Evolutionary conservation across 2,329 filamentous ascomycete species (phyloP), one percentile per base, ranked within the genome.

Genomic region (Ophiostoma perfectum): DNA sequence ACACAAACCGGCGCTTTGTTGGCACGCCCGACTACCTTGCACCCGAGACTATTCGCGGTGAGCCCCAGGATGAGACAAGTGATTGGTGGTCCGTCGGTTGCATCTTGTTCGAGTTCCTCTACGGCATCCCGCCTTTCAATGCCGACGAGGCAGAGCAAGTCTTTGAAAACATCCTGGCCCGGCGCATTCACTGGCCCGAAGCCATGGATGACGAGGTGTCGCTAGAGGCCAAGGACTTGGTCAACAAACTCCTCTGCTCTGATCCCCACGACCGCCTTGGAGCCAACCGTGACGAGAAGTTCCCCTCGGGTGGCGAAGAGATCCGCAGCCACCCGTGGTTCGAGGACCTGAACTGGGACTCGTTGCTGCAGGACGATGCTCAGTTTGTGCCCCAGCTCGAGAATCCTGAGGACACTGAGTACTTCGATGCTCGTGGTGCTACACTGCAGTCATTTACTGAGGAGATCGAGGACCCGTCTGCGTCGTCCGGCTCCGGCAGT

Each of bases 31-130:
- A 99, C 77, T 99, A 99, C 76, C 85, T 99, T 14, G 95, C 95
- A 0, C 95, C 95, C 0, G 96, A 99, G 77, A 99, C 96, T 0
- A 96, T 99, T 75, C 93, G 92, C 72, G 95, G 96, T 65, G 88
- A 93, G 72, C 93, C 94, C 1, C 95, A 99, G 78, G 95, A 99
- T 75, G 94, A 98, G 78, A 95, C 94, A 73, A 98, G 95, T 76
- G 95, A 99, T 87, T 99, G 95, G 95, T 99, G 95, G 95, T 98
- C 95, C 36, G 84, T 99, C n/a, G 95, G 95, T 0, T 99, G 96
- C 77, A 98, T 99, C 73, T 81, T 98, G 78, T 99, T 97, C 74
- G 95, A 99, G 75, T 97, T 97, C 73, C 81, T 99, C 2, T 98
- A 92, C 75, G 95, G 95, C 0, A 90, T 92, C 69, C 95, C 95